Evolutionary conservation across 139 green algal species (phyloP).

Genomic region (Bryopsis sp.): DNA sequence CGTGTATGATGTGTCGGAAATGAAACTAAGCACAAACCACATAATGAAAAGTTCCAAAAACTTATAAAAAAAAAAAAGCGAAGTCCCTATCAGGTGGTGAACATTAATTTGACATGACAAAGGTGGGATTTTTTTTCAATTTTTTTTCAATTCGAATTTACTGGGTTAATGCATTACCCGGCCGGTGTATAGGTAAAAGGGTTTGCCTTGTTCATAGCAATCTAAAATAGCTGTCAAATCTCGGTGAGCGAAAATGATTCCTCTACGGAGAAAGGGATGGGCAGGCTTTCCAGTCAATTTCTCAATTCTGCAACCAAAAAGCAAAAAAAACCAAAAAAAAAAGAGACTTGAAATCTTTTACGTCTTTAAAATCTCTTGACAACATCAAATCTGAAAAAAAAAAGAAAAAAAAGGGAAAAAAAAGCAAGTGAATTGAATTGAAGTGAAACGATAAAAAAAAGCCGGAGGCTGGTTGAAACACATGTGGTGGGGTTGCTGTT

Average conservation of each 20-base stretch:
- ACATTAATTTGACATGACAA: too few species aligned
- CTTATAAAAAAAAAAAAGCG: too few species aligned
- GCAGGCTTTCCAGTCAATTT: slow-evolving; percentile 58
- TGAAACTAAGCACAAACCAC: too few species aligned
- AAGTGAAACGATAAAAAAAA: neutral
- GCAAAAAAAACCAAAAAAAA: neutral
- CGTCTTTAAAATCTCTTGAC: neutral
- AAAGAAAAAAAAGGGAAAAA: neutral
- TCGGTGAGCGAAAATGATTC: slow-evolving; percentile 91
- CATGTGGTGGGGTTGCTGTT: neutral
- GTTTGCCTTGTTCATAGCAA: slow-evolving; percentile 80
- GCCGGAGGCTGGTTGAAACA: neutral
- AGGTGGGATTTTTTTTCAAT: too few species aligned
- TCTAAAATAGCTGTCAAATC: slow-evolving; percentile 85
- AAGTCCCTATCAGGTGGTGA: too few species aligned
- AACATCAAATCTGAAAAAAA: neutral
- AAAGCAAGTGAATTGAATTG: too few species aligned
- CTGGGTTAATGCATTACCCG: too few species aligned
- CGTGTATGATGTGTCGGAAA: too few species aligned
- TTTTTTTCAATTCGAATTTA: too few species aligned
- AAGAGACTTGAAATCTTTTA: neutral
- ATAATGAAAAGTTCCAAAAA: too few species aligned
- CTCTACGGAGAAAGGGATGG: slow-evolving; percentile 88
- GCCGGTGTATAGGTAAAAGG: slow-evolving; percentile 97
- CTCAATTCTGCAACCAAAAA: slow-evolving; percentile 48